These are phyloP conservation scores for Helotiales sp. DNA, from an alignment of 2,329 filamentous ascomycete species.

Conservation along the genomic window DNA sequence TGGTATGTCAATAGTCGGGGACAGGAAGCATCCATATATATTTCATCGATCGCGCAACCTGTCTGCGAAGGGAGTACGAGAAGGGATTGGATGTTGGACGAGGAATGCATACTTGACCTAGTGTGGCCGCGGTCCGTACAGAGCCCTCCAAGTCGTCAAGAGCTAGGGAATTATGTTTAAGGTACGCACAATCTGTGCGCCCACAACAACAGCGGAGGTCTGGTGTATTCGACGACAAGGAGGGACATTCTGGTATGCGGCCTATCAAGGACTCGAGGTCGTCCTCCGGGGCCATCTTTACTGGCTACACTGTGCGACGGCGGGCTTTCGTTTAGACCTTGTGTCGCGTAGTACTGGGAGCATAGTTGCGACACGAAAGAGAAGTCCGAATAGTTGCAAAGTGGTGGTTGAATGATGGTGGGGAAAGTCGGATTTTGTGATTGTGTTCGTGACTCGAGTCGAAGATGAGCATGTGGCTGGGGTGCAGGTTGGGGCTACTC, in stretches of 20 bases:
- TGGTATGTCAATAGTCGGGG: neutral
- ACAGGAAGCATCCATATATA: neutral
- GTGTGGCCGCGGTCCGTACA: conserved; percentile 79
- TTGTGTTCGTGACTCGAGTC: neutral
- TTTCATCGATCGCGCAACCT: conserved; percentile 4
- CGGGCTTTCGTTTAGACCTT: conserved; percentile 13
- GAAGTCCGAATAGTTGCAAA: neutral
- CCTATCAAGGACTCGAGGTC: conserved; percentile 27
- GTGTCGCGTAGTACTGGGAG: conserved; percentile 21
- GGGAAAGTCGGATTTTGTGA: neutral
- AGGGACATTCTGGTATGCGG: conserved; percentile 27
- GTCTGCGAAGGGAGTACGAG: conserved; percentile 4
- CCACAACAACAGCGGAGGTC: conserved; percentile 76
- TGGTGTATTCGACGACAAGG: conserved; percentile 13
- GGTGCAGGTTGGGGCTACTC: neutral
- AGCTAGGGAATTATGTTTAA: conserved; percentile 76
- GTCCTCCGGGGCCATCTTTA: conserved; percentile 19
- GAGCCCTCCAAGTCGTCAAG: conserved; percentile 84
- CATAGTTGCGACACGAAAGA: conserved; percentile 24
- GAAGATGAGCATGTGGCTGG: neutral
- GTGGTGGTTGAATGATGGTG: neutral
- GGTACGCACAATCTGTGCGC: conserved; percentile 72
- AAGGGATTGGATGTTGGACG: conserved; percentile 28
- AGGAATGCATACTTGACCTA: conserved; percentile 79
- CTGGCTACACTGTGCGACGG: conserved; percentile 9